Conservation (phyloP, 2,329 filamentous ascomycete genomes). For the Phyllosticta citribraziliensis region DNA sequence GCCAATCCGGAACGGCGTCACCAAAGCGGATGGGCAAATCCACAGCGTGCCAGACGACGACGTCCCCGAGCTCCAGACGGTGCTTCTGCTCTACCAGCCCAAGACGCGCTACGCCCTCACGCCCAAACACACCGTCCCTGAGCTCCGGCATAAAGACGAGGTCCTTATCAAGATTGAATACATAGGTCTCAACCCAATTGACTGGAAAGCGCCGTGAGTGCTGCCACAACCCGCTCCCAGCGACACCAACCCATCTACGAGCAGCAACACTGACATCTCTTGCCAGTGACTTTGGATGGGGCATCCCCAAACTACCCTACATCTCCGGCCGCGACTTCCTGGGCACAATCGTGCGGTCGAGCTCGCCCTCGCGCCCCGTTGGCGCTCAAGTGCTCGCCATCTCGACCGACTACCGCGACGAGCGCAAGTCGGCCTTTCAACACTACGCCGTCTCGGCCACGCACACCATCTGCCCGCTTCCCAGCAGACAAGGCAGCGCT, state of each 20-base stretch:
- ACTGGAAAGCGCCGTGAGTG: conserved; percentile 62
- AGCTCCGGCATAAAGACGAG: conserved; percentile 28
- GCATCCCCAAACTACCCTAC: conserved; percentile 57
- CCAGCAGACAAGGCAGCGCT: conserved; percentile 21
- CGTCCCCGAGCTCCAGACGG: conserved; percentile 3
- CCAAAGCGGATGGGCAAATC: not conserved
- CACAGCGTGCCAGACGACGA: not conserved
- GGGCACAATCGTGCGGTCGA: conserved; percentile 48
- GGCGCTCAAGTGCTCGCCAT: conserved; percentile 43
- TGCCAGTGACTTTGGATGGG: conserved; percentile 54
- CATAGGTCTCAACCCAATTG: conserved; percentile 67
- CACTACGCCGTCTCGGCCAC: conserved; percentile 56
- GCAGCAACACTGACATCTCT: not conserved
- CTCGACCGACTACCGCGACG: conserved; percentile 64
- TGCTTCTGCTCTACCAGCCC: conserved; percentile 5
- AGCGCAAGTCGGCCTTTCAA: conserved; percentile 62
- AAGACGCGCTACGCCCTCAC: conserved; percentile 3
- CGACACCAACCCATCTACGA: too few species aligned
- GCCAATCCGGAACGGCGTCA: not conserved
- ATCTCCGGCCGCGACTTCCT: conserved; percentile 62
- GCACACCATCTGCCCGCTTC: conserved; percentile 56
- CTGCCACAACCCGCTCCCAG: not conserved
- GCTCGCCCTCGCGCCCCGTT: not conserved
- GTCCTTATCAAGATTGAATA: conserved; percentile 53
- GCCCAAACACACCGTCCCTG: not conserved